These are phyloP conservation scores for Phytopythium vexans DNA, from an alignment of 352 stramenopile genomes.

Conservation along the genomic window DNA sequence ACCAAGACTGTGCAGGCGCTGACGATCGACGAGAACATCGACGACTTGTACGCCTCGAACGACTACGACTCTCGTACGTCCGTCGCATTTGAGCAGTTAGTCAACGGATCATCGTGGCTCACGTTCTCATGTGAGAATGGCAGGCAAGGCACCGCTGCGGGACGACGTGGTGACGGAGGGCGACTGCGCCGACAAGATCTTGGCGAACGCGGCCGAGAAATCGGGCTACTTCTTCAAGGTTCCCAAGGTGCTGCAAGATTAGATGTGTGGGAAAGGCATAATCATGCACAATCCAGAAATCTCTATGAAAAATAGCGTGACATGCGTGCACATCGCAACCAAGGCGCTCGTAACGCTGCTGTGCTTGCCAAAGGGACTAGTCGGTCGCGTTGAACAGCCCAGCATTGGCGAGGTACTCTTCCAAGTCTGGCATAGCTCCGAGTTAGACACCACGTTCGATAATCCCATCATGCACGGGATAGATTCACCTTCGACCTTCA, in stretches of 20 bases:
- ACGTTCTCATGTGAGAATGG: background rate
- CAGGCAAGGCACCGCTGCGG: constrained; percentile 50
- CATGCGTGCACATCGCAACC: no score
- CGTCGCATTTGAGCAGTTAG: no score
- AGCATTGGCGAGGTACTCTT: constrained; percentile 81
- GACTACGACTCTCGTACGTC: constrained; percentile 43
- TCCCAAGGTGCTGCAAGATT: constrained; percentile 83
- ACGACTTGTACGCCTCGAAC: constrained; percentile 74
- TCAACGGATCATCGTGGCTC: no score
- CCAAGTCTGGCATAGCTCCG: constrained; percentile 54
- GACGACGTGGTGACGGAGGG: constrained; percentile 78
- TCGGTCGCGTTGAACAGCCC: constrained; percentile 58
- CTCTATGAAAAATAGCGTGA: constrained; percentile 20
- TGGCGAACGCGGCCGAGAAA: constrained; percentile 74
- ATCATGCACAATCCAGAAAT: constrained; percentile 12
- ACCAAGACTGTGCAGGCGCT: constrained; percentile 83
- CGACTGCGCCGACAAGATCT: constrained; percentile 63
- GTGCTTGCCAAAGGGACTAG: constrained; percentile 6
- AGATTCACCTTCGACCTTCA: constrained; percentile 73
- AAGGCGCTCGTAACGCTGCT: no score
- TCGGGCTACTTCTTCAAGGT: constrained; percentile 86
- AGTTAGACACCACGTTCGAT: background rate
- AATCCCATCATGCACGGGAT: background rate
- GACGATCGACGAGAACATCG: constrained; percentile 79
- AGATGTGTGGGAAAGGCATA: constrained; percentile 9